phyloP scores from a whole-genome alignment of 2,329 filamentous ascomycete species.

The Cladosporium halotolerans region DNA sequence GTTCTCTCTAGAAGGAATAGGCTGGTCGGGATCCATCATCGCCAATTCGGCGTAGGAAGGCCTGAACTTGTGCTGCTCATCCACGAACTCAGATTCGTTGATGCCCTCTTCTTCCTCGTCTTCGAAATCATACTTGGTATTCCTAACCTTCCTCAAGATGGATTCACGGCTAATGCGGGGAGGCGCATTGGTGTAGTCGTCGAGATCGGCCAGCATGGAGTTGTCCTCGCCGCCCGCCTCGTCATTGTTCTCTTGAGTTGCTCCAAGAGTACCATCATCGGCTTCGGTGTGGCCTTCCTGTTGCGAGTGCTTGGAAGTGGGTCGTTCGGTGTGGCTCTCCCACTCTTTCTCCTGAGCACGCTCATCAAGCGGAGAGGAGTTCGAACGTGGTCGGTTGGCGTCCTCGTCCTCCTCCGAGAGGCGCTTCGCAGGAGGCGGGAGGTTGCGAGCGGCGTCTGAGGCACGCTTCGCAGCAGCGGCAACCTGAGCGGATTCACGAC shows the following conservation, averaged over 20 bases:
- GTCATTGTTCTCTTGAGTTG: slow-evolving; percentile 13
- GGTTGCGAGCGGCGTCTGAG: slow-evolving; percentile 57
- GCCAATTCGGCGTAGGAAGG: slow-evolving; percentile 43
- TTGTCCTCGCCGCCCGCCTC: slow-evolving; percentile 28
- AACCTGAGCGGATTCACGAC: slow-evolving; percentile 50
- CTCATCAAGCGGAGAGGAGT: slow-evolving; percentile 50
- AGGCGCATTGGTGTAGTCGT: slow-evolving; percentile 36
- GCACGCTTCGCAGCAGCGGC: slow-evolving; percentile 68
- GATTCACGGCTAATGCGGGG: slow-evolving; percentile 89
- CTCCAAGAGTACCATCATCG: background rate
- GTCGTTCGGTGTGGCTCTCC: background rate
- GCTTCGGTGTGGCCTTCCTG: background rate
- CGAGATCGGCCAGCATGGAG: slow-evolving; percentile 27
- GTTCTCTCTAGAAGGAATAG: slow-evolving; percentile 80
- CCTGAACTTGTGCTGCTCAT: slow-evolving; percentile 17
- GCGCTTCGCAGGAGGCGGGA: slow-evolving; percentile 66
- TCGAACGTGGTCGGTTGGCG: background rate
- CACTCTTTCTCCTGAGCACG: slow-evolving; percentile 22
- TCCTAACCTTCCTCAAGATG: slow-evolving; percentile 82
- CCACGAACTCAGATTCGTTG: slow-evolving; percentile 54
- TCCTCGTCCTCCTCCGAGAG: slow-evolving; percentile 63
- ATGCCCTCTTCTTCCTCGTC: slow-evolving; percentile 37
- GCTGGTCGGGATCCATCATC: slow-evolving; percentile 74
- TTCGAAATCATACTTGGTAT: slow-evolving; percentile 46
- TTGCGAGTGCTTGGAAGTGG: background rate